Conservation (phyloP, 371 early-diverging fungal genomes). For the Capillidium heterosporum region DNA sequence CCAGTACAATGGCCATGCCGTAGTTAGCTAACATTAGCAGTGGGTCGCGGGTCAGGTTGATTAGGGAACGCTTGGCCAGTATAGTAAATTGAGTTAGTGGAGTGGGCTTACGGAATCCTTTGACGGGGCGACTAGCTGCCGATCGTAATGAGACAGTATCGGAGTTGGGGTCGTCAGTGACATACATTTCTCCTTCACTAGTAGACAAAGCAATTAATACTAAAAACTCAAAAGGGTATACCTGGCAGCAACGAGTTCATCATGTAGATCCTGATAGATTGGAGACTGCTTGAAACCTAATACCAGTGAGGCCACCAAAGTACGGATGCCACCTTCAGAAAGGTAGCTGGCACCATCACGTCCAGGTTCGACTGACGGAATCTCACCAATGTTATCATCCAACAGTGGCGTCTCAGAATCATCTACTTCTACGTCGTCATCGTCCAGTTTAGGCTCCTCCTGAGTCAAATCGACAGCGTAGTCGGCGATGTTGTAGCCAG, state of each 20-base stretch:
- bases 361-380: background rate
- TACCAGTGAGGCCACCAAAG: background rate
- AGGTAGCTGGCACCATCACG: background rate
- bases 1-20: slow-evolving; percentile 46
- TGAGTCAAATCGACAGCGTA: slow-evolving; percentile 57
- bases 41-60: slow-evolving; percentile 74
- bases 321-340: slow-evolving; percentile 2
- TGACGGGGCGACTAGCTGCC: slow-evolving; percentile 27
- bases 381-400: too few species aligned
- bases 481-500: slow-evolving; percentile 87
- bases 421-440: background rate
- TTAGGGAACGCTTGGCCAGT: slow-evolving; percentile 62
- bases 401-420: background rate
- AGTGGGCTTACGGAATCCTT: slow-evolving; percentile 8
- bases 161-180: slow-evolving; percentile 5
- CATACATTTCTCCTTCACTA: slow-evolving; percentile 7
- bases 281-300: background rate
- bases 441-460: background rate
- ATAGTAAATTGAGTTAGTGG: slow-evolving; percentile 61
- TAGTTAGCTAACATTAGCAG: slow-evolving; percentile 71
- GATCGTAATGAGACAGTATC: slow-evolving; percentile 10
- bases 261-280: background rate
- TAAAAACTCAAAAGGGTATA: too few species aligned
- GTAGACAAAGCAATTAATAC: background rate
- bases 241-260: background rate